Evolutionary conservation across 2,329 filamentous ascomycete genomes (phyloP).

Genomic region (Cladosporium phlei): DNA sequence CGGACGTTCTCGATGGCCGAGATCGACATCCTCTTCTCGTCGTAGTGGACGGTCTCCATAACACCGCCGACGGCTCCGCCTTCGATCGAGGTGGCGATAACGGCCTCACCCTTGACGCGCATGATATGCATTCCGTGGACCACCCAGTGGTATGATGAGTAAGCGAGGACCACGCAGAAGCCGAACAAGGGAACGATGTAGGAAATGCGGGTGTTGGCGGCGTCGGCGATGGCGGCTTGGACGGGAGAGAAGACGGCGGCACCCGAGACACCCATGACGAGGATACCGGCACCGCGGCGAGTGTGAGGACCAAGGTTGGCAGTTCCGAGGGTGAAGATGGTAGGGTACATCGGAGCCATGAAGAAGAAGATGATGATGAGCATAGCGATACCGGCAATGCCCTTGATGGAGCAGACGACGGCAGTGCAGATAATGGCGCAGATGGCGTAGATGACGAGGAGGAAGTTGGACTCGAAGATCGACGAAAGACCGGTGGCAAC

Average conservation of each 20-base stretch:
- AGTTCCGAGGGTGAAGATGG: conserved; percentile 38
- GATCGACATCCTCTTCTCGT: conserved; percentile 30
- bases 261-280: conserved; percentile 37
- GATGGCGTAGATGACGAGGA: conserved; percentile 31
- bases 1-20: conserved; percentile 25
- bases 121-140: conserved; percentile 30
- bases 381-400: conserved; percentile 30
- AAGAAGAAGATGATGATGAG: conserved; percentile 37
- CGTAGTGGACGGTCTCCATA: conserved; percentile 31
- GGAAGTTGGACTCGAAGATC: conserved; percentile 35
- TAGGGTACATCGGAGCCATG: conserved; percentile 35
- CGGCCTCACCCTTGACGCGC: conserved; percentile 29
- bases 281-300: conserved; percentile 37
- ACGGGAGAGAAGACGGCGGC: conserved; percentile 35
- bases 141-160: conserved; percentile 32
- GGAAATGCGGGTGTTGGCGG: conserved; percentile 37
- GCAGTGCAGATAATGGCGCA: conserved; percentile 33
- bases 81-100: conserved; percentile 28
- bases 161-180: conserved; percentile 38
- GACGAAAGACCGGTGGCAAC: conserved; percentile 34
- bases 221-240: conserved; percentile 37
- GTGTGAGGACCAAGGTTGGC: conserved; percentile 38
- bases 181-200: conserved; percentile 43
- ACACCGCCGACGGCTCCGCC: conserved; percentile 32
- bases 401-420: conserved; percentile 30